Evolutionary conservation across 1,139 yeast genomes (phyloP), one percentile per base, ranked within the genome.

Genomic region (Geotrichum aggregatum): DNA sequence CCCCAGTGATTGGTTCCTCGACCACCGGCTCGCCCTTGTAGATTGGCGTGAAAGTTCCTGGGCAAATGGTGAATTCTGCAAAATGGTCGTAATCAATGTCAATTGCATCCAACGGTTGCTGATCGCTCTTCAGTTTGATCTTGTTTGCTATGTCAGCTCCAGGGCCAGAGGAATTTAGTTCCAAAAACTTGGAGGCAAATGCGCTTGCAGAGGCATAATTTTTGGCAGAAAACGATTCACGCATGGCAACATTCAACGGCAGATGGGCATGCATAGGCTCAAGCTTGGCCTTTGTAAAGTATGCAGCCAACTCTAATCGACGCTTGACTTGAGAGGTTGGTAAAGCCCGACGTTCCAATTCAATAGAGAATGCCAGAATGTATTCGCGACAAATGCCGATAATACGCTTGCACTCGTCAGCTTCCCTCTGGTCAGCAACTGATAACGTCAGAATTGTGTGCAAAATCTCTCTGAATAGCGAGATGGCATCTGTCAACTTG

Each of bases 201-300:
- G 83, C 83, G 7, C 96, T 82, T 1, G 98, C 97, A 60, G 87
- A 80, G 7, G 91, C 85, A 71, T 72, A 91, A 71, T 94, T 92
- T 70, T 89, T 89, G 67, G 84, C 77, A 66, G 86, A 87, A 76
- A 87, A 88, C 35, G 94, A 82, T 72, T 87, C 95, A 49, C 87
- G 82, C 95, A 92, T 87, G 39, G 99, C 98, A 56, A 89, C 96
- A 68, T 88, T 94, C 63, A 89, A 76, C 10, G 98, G 97, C 65
- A 89, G 84, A 52, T 85, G 79, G 58, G 83, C 81, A 69, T 94
- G 98, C 5, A 84, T 83, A 44, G 87, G 83, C 61, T 87, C 89
- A 61, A 94, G 78, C 61, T 84, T 80, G 39, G 91, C 84, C 66
- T 82, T 82, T 16, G 98, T 88, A 74, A 94, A 94, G 71, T 91